Conservation (phyloP, 768 basidiomycete species). For the Gymnopilus dilepis region DNA sequence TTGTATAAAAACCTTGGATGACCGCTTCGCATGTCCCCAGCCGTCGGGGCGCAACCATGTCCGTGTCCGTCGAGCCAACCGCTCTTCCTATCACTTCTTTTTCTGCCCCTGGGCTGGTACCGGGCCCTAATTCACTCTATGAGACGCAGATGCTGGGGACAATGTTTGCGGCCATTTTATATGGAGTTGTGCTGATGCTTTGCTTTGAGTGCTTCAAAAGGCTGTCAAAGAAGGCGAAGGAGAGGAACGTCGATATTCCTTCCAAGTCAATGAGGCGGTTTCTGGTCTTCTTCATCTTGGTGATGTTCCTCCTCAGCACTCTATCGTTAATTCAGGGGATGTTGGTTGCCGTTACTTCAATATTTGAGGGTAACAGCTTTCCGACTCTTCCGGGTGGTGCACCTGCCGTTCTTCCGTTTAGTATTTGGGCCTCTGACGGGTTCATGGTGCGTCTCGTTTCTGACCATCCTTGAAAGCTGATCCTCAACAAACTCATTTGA, state of each 20-base stretch:
- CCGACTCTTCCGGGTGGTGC: constrained; percentile 11
- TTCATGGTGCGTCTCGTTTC: constrained; percentile 20
- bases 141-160: constrained; percentile 21
- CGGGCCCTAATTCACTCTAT: neutral
- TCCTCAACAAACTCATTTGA: neutral
- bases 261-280: constrained; percentile 4
- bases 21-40: neutral
- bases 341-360: neutral
- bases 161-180: constrained; percentile 17
- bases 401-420: constrained; percentile 17
- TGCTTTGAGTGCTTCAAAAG: constrained; percentile 9
- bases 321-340: constrained; percentile 14
- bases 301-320: constrained; percentile 18
- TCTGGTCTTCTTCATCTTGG: constrained; percentile 9
- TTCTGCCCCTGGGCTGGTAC: neutral
- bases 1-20: neutral
- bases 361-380: constrained; percentile 8
- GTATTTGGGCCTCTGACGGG: constrained; percentile 23
- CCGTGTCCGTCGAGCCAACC: neutral
- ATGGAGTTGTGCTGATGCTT: constrained; percentile 16
- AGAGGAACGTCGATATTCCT: neutral
- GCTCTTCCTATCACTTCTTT: neutral
- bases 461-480: neutral
- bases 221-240: neutral
- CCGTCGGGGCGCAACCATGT: constrained; percentile 5